Evolutionary conservation across 331 rosid genomes (phyloP).

Genomic region (Quercus phellos): DNA sequence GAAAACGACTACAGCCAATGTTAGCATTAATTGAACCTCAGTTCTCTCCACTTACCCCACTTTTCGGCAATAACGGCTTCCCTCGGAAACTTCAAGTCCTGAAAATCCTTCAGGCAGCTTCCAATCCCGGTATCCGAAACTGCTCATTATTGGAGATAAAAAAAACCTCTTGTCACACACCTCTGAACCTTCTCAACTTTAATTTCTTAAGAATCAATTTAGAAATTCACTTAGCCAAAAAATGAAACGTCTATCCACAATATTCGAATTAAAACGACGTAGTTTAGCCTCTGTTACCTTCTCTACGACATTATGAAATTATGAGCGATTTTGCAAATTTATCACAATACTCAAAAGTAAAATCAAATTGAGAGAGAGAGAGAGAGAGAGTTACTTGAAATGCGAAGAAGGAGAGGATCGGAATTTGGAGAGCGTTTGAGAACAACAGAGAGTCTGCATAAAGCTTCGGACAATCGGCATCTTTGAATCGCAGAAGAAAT

Average conservation of each 20-base stretch:
- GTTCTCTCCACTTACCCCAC: constrained; percentile 53
- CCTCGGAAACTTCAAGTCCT: constrained; percentile 36
- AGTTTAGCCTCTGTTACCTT: no score
- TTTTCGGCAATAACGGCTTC: constrained; percentile 29
- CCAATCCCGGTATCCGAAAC: constrained; percentile 90
- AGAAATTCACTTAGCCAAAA: background rate
- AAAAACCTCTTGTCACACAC: background rate
- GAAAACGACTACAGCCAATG: background rate
- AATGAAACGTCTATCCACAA: background rate
- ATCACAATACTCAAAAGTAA: background rate
- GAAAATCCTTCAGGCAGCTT: constrained; percentile 66
- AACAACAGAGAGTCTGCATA: constrained; percentile 58
- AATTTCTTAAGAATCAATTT: background rate
- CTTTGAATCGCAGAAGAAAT: constrained; percentile 70
- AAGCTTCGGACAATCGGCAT: constrained; percentile 64
- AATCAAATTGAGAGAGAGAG: background rate
- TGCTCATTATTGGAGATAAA: constrained; percentile 10
- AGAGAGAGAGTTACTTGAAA: constrained; percentile 49
- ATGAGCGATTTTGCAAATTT: background rate
- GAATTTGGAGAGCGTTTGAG: constrained; percentile 53
- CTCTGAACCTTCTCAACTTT: background rate
- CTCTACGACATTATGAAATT: background rate
- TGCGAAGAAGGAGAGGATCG: constrained; percentile 27
- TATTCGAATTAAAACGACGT: no score
- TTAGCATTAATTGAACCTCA: background rate